Base-by-base conservation (phyloP, 495 filamentous ascomycete species). In the Tirmania nivea region DNA sequence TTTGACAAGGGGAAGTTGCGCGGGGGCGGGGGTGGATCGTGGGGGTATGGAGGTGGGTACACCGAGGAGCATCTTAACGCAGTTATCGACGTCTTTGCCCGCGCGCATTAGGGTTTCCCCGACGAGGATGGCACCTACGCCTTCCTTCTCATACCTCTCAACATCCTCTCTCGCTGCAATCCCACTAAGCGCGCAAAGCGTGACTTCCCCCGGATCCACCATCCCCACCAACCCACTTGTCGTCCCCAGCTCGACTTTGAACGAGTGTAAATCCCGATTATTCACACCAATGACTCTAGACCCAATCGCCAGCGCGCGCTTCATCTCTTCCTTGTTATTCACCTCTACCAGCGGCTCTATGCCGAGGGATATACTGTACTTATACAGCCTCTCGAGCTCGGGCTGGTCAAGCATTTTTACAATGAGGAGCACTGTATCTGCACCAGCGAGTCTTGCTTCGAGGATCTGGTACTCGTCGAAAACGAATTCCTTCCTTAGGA, bases 341-440 rank as follows among this genome's bases (percentile, higher is more conserved):
- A 99, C 90, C 64, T 99, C 90, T 25, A 99, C 92, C 14, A 99
- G 68, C 19, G 90, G 90, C 68, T 96, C 92, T 90, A 99, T 99
- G 31, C 88, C 89, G 1, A 99, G 75, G 12, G 81, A 83, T 51
- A 78, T 75, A 4, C 86, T 94, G 68, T 95, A 96, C 35, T 77
- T 69, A 67, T 94, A 96, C 17, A 99, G 71, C 49, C 78, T 71
- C 54, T 75, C 77, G 16, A 99, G 73, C n/a, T 82, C 72, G 35
- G 75, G 77, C 35, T 75, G 66, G 55, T 83, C 79, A 10, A 99
- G 76, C 92, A 99, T 96, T 71, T 99, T 99, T 10, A 99, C 92
- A 56, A 99, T 99, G 35, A 99, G 71, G 10, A 99, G 72, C 1
- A 96, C 83, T 0, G 89, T 96, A 66, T 99, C 90, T 31, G 92